Percentiles rank a stretch among this genome's conserved stretches.
Conservation (phyloP, 495 filamentous ascomycete genomes). For the Pseudomonodictys pantanalensis region DNA sequence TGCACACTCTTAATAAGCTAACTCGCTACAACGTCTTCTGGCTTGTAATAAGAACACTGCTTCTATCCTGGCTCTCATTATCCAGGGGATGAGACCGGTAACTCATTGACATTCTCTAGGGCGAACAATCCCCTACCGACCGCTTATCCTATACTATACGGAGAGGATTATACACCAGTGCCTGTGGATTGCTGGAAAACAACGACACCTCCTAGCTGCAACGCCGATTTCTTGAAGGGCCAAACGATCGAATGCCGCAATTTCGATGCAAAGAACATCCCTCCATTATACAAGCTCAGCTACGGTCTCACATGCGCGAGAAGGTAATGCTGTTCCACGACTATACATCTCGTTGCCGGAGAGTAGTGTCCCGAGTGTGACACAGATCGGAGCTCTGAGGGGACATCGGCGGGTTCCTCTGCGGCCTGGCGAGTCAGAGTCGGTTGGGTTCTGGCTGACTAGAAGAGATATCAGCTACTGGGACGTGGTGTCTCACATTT, state of each 20-base stretch:
- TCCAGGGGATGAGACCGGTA: constrained; percentile 35
- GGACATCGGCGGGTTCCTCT: constrained; percentile 57
- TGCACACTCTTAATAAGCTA: too few species aligned
- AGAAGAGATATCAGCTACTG: constrained; percentile 57
- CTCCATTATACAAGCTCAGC: constrained; percentile 50
- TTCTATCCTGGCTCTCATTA: too few species aligned
- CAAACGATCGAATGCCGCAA: constrained; percentile 53
- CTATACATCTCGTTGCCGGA: constrained; percentile 45
- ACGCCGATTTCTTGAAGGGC: constrained; percentile 46
- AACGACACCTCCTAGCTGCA: constrained; percentile 6
- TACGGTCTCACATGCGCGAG: constrained; percentile 37
- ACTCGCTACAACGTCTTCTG: too few species aligned
- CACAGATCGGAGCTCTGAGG: constrained; percentile 51
- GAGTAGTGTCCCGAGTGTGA: constrained; percentile 26
- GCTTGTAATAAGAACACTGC: too few species aligned
- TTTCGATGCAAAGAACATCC: constrained; percentile 47
- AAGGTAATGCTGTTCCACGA: constrained; percentile 57
- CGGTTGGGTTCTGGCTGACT: constrained; percentile 47
- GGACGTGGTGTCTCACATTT: constrained; percentile 50
- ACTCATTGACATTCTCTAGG: constrained; percentile 29
- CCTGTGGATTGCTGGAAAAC: constrained; percentile 5
- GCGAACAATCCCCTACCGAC: constrained; percentile 26
- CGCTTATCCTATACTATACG: constrained; percentile 34
- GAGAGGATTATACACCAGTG: constrained; percentile 34
- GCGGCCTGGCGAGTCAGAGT: constrained; percentile 43